phyloP scores from a whole-genome alignment of 192 early-diverging fungal species.

The Rhizophlyctis rosea region DNA sequence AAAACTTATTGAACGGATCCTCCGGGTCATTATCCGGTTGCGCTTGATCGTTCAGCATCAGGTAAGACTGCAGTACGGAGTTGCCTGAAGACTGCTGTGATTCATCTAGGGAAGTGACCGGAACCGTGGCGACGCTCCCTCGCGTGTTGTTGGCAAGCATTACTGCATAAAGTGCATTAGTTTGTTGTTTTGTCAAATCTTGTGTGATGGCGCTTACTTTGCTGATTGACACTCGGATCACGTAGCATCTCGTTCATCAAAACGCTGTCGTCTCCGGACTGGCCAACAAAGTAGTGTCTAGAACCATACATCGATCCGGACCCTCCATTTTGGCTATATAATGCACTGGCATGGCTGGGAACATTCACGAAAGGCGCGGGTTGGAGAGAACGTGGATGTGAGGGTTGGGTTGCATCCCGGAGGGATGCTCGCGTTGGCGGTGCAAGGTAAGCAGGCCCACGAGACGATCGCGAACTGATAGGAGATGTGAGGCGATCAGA shows the following conservation, averaged over 20 bases:
- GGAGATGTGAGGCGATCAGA: conserved; percentile 5
- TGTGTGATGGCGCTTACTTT: too few relatives aligned
- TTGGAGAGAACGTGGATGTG: background rate
- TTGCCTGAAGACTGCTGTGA: conserved; percentile 12
- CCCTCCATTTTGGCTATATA: background rate
- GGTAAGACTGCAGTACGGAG: conserved; percentile 22
- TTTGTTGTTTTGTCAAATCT: too few relatives aligned
- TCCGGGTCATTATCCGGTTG: conserved; percentile 58
- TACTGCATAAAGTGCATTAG: background rate
- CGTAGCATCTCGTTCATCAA: background rate
- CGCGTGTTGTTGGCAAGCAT: too few relatives aligned
- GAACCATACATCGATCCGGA: conserved; percentile 27
- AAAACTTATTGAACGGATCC: conserved; percentile 80
- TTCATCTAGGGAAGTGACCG: conserved; percentile 35
- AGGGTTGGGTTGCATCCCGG: too few relatives aligned
- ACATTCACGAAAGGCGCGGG: background rate
- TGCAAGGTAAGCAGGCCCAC: too few relatives aligned
- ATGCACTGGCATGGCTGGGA: background rate
- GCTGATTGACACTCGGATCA: too few relatives aligned
- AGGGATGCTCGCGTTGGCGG: too few relatives aligned
- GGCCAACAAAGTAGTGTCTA: conserved; percentile 38
- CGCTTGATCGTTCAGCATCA: conserved; percentile 21
- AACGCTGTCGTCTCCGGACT: conserved; percentile 13
- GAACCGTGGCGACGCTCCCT: conserved; percentile 38
- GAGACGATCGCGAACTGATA: background rate